Conservation (phyloP, 164 flowering plant genomes). For the Berberis thunbergii region DNA sequence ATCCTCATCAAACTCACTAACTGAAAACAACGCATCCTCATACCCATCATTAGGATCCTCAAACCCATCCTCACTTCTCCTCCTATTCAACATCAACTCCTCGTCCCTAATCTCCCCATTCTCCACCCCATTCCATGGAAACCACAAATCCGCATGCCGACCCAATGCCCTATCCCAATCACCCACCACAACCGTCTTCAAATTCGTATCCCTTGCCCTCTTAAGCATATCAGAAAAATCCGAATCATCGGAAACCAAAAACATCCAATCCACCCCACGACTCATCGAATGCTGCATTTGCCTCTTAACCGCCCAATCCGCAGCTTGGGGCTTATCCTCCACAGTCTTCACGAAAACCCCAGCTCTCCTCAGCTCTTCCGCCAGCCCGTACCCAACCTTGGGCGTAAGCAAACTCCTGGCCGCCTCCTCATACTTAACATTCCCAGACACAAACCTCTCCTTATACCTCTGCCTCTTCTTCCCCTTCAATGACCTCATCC, state of each 20-base stretch:
- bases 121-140: conserved; percentile 75
- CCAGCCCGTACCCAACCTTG: conserved; percentile 75
- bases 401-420: conserved; percentile 65
- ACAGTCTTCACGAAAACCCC: conserved; percentile 89
- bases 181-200: conserved; percentile 90
- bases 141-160: conserved; percentile 74
- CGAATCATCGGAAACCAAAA: no score
- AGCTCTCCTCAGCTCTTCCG: conserved; percentile 66
- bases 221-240: no score
- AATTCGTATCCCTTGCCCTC: background rate
- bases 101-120: conserved; percentile 42
- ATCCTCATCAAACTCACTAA: conserved; percentile 27
- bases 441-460: conserved; percentile 58
- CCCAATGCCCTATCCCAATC: conserved; percentile 70
- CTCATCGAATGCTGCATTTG: conserved; percentile 56
- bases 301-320: conserved; percentile 91
- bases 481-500: conserved; percentile 76
- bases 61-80: conserved; percentile 3
- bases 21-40: conserved; percentile 31
- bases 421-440: conserved; percentile 68
- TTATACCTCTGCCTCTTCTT: conserved; percentile 72
- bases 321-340: conserved; percentile 96
- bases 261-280: no score
- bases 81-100: conserved; percentile 43
- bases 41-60: conserved; percentile 16